These are phyloP conservation scores for Ophiosphaerella herpotricha DNA, from an alignment of 2,329 filamentous ascomycete genomes.

Conservation along the genomic window DNA sequence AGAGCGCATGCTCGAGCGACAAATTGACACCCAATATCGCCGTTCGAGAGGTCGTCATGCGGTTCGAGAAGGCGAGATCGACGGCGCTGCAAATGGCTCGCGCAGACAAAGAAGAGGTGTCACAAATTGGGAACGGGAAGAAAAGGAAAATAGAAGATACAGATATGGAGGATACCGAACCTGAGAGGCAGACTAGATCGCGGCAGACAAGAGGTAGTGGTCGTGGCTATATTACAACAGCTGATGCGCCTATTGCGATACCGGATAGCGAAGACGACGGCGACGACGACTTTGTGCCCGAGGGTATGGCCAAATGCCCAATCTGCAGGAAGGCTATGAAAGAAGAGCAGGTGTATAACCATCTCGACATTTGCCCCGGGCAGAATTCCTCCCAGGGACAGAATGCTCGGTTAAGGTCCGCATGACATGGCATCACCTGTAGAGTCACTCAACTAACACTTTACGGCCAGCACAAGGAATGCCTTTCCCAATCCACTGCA, in stretches of 20 bases:
- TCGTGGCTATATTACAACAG: slow-evolving; percentile 34
- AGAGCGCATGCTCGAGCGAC: slow-evolving; percentile 76
- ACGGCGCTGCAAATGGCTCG: slow-evolving; percentile 68
- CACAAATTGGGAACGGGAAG: slow-evolving; percentile 17
- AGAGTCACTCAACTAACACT: slow-evolving; percentile 9
- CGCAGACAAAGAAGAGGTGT: slow-evolving; percentile 38
- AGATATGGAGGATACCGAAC: slow-evolving; percentile 50
- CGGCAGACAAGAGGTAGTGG: slow-evolving; percentile 47
- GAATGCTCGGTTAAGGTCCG: slow-evolving; percentile 39
- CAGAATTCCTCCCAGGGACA: slow-evolving; percentile 32
- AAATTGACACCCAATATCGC: slow-evolving; percentile 84
- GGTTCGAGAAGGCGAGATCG: slow-evolving; percentile 70
- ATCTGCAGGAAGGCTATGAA: slow-evolving; percentile 83
- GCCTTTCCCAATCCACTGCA: slow-evolving; percentile 28
- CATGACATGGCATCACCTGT: slow-evolving; percentile 2
- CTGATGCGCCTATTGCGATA: slow-evolving; percentile 40
- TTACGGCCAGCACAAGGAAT: slow-evolving; percentile 21
- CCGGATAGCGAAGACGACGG: slow-evolving; percentile 48
- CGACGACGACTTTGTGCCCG: slow-evolving; percentile 54
- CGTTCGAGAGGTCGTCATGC: slow-evolving; percentile 80
- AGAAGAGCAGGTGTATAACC: slow-evolving; percentile 73
- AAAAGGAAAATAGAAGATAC: slow-evolving; percentile 59
- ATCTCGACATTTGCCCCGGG: slow-evolving; percentile 71
- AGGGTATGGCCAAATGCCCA: slow-evolving; percentile 82
- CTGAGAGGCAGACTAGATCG: slow-evolving; percentile 42